Base-by-base conservation (phyloP, 2,329 filamentous ascomycete species). In the Ustilaginoidea virens region DNA sequence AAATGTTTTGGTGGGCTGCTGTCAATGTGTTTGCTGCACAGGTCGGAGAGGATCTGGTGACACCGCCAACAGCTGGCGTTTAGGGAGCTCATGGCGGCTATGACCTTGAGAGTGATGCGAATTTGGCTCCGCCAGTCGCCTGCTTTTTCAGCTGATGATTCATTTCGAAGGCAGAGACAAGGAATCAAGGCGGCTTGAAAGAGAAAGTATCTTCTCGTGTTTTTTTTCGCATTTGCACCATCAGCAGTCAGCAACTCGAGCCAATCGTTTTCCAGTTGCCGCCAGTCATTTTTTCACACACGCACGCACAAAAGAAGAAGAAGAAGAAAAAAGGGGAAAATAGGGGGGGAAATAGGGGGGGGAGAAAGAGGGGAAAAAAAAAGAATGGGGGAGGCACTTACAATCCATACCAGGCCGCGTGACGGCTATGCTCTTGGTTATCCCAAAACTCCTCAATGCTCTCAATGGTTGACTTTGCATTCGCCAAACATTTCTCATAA, bases 151-250 rank as follows among this genome's bases (percentile, higher is more conserved):
- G 55, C 51, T 5, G 40, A 36, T 1, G 59, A 55, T 5, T 56
- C 44, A 30, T 59, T 61, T 5, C 59, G 55, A 3, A 63, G 47
- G 32, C 58, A 63, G 8, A 63, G 55, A 25, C 52, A 56, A 1
- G 60, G 61, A 7, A 65, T 63, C 11, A 65, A 42, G 3, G 54
- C 56, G 1, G 60, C 59, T 32, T 64, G 61, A 30, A 65, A 65
- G 5, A 63, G 46, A 32, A 63, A 63, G 36, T 61, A 63, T 22
- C 59, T 53, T 14, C n/a, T n/a, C n/a, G n/a, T n/a, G n/a, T n/a
- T n/a, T n/a, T n/a, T n/a, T n/a, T n/a, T n/a, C n/a, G n/a, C n/a
- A n/a, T n/a, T n/a, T n/a, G n/a, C n/a, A n/a, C n/a, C n/a, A n/a
- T n/a, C n/a, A n/a, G n/a, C n/a, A n/a, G n/a, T n/a, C n/a, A n/a